Percentiles rank a stretch among this genome's conserved stretches.
Evolutionary conservation across 1,139 yeast genomes (phyloP).

Genomic region (Yamadazyma conglobata): DNA sequence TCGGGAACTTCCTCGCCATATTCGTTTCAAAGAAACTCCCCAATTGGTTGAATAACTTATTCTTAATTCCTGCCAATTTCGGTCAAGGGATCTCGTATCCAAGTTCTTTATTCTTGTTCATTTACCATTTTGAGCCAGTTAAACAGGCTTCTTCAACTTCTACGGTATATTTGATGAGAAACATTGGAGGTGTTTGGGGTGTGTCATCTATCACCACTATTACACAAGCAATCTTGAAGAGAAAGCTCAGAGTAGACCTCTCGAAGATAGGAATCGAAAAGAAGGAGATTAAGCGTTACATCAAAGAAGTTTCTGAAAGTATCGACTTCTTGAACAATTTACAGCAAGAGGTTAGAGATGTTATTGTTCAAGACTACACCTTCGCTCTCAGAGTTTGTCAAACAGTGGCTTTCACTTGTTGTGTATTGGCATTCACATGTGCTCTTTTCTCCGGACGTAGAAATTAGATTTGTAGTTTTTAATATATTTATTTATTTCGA

Average conservation of each 20-base stretch:
- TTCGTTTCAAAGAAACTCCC: slow-evolving; percentile 20
- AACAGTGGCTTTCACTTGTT: slow-evolving; percentile 17
- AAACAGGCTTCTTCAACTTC: slow-evolving; percentile 38
- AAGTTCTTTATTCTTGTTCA: slow-evolving; percentile 33
- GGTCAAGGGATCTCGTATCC: slow-evolving; percentile 43
- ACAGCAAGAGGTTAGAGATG: slow-evolving; percentile 12
- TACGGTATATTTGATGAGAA: slow-evolving; percentile 34
- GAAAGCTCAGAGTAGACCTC: slow-evolving; percentile 15
- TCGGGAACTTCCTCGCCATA: slow-evolving; percentile 31
- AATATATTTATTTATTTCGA: too few relatives aligned
- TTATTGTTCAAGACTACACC: slow-evolving; percentile 19
- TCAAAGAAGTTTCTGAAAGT: too few relatives aligned
- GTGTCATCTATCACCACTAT: slow-evolving; percentile 33
- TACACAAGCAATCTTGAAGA: slow-evolving; percentile 19
- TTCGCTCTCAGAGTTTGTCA: slow-evolving; percentile 21
- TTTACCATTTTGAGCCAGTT: slow-evolving; percentile 27
- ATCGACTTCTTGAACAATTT: slow-evolving; percentile 17
- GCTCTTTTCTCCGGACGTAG: too few relatives aligned
- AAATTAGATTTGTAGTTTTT: too few relatives aligned
- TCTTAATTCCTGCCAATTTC: slow-evolving; percentile 33
- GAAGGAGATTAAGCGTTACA: slow-evolving; percentile 11
- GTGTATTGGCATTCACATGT: slow-evolving; percentile 17
- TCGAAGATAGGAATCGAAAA: slow-evolving; percentile 8
- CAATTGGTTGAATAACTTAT: slow-evolving; percentile 21
- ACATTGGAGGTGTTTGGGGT: slow-evolving; percentile 41